Percentiles rank a stretch among this genome's conserved stretches.
These are phyloP conservation scores for Pestalotiopsis sp. DNA, from an alignment of 2,329 filamentous ascomycete species.

Conservation along the genomic window DNA sequence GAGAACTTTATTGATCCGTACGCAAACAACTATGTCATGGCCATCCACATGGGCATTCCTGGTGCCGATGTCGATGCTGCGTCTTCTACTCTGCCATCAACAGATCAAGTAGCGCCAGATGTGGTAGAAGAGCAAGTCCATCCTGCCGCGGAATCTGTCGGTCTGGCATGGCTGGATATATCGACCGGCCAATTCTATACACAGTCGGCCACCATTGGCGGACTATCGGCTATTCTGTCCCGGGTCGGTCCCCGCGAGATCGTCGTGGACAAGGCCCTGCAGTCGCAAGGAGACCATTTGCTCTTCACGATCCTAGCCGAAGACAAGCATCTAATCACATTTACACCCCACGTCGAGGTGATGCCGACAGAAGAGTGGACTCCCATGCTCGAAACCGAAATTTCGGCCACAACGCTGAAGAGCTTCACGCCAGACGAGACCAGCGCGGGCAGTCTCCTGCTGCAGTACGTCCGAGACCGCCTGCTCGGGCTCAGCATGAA, in stretches of 20 bases:
- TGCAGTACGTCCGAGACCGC: conserved; percentile 81
- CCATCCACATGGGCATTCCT: conserved; percentile 61
- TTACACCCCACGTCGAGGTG: conserved; percentile 55
- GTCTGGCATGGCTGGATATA: conserved; percentile 91
- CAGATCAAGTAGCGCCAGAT: not conserved
- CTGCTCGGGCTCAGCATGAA: conserved; percentile 79
- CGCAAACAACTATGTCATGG: conserved; percentile 89
- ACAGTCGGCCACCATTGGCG: conserved; percentile 70
- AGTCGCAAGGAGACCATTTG: conserved; percentile 59
- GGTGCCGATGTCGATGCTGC: conserved; percentile 24
- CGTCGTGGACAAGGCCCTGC: conserved; percentile 69
- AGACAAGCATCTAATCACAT: conserved; percentile 77
- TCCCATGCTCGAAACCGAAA: conserved; percentile 74
- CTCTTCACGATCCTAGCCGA: conserved; percentile 72
- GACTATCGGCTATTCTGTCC: conserved; percentile 79
- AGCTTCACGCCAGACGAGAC: conserved; percentile 72
- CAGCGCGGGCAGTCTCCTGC: conserved; percentile 75
- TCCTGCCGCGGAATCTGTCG: conserved; percentile 39
- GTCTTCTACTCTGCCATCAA: not conserved
- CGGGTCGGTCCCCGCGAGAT: conserved; percentile 85
- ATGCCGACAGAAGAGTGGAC: conserved; percentile 67
- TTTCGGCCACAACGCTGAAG: conserved; percentile 54
- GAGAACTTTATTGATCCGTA: conserved; percentile 97
- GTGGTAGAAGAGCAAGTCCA: conserved; percentile 16
- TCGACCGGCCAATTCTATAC: conserved; percentile 95